A percentile compares a stretch with the other conserved stretches of the same genome.
Evolutionary conservation across 2,329 filamentous ascomycete species (phyloP).

Genomic region (Periconia sp.): DNA sequence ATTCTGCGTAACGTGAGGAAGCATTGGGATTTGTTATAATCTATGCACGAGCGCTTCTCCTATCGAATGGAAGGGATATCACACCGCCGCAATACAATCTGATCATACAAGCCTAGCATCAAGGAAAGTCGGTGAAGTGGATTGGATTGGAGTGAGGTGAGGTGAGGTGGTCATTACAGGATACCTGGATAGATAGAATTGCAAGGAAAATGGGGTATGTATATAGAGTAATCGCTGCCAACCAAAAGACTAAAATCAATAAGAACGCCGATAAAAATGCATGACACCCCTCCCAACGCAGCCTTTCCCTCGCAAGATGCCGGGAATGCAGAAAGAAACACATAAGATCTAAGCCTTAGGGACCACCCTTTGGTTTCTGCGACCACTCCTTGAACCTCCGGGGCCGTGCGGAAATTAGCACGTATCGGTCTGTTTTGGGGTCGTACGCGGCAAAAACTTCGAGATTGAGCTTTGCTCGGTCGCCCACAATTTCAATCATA

Average conservation of each 20-base stretch:
- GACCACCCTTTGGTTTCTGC: constrained; percentile 45
- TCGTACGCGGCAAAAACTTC: constrained; percentile 51
- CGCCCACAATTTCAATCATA: constrained; percentile 50
- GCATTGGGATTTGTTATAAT: no score
- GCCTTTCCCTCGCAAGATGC: neutral
- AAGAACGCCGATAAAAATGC: neutral
- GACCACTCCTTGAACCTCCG: constrained; percentile 30
- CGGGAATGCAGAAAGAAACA: neutral
- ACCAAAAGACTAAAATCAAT: no score
- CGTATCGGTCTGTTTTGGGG: constrained; percentile 43
- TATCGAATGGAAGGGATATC: no score
- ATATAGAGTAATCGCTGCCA: no score
- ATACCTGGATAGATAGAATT: no score
- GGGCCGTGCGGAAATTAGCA: constrained; percentile 30
- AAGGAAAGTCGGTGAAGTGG: no score
- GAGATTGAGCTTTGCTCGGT: constrained; percentile 44
- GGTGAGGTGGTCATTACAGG: no score
- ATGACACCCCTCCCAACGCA: neutral
- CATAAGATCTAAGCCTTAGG: constrained; percentile 16
- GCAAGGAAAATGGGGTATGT: no score
- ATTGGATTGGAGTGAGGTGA: no score
- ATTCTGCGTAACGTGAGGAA: neutral
- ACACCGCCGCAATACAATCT: no score
- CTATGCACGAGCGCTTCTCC: no score
- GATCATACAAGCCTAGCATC: no score